phyloP scores from a whole-genome alignment of 805 yeast genomes.

The Nematodospora valgi region DNA sequence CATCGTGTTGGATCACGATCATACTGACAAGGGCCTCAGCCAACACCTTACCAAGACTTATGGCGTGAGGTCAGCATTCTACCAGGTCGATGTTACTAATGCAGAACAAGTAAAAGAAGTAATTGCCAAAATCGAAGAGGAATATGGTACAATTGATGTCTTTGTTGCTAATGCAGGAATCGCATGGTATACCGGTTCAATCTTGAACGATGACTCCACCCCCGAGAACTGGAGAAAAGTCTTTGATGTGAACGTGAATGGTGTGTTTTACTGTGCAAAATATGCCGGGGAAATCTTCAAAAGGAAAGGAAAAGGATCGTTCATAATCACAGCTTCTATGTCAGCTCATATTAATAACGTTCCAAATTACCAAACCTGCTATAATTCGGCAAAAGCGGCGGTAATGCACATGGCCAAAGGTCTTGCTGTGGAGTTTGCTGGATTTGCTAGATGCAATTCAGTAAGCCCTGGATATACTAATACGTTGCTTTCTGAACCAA shows the following conservation, averaged over 20 bases:
- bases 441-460: conserved; percentile 77
- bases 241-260: conserved; percentile 72
- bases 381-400: conserved; percentile 86
- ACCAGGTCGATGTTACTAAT: conserved; percentile 39
- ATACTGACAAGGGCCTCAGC: conserved; percentile 23
- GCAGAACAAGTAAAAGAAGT: conserved; percentile 33
- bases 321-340: conserved; percentile 85
- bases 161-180: conserved; percentile 48
- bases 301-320: conserved; percentile 70
- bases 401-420: conserved; percentile 73
- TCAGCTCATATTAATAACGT: conserved; percentile 83
- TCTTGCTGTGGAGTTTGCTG: conserved; percentile 84
- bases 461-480: conserved; percentile 85
- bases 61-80: conserved; percentile 17
- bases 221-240: conserved; percentile 67
- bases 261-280: conserved; percentile 78
- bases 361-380: conserved; percentile 84
- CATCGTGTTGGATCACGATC: conserved; percentile 40
- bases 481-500: conserved; percentile 56
- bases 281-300: conserved; percentile 69
- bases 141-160: conserved; percentile 37
- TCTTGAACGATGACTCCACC: conserved; percentile 42
- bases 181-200: conserved; percentile 44
- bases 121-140: conserved; percentile 25
- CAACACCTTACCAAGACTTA: conserved; percentile 4